phyloP scores from a whole-genome alignment of 1,284 basidiomycete genomes.

The Cutaneotrichosporon cyanovorans region DNA sequence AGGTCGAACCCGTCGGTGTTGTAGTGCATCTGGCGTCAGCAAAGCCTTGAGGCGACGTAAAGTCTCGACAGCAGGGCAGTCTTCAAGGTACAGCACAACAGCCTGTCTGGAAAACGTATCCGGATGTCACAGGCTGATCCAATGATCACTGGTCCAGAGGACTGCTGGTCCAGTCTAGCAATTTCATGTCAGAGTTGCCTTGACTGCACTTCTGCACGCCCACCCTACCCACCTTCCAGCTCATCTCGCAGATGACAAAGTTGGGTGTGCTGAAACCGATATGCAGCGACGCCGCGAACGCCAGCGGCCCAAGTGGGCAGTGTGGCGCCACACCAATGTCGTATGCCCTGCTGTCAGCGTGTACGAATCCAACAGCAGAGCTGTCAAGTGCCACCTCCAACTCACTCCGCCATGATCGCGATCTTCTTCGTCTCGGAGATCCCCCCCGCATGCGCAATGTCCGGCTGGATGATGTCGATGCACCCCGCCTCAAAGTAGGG shows the following conservation, averaged over 20 bases:
- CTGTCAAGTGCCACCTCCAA: neutral
- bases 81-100: no score
- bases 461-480: slow-evolving; percentile 66
- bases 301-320: slow-evolving; percentile 55
- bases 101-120: no score
- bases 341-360: slow-evolving; percentile 30
- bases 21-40: slow-evolving; percentile 57
- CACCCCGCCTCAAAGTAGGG: slow-evolving; percentile 60
- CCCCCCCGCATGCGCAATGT: slow-evolving; percentile 55
- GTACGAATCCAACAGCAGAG: neutral
- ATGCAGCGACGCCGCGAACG: slow-evolving; percentile 56
- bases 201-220: no score
- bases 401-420: slow-evolving; percentile 57
- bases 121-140: neutral
- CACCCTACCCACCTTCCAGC: slow-evolving; percentile 31
- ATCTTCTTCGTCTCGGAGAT: slow-evolving; percentile 66
- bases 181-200: no score
- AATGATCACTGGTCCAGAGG: no score
- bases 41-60: neutral
- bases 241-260: slow-evolving; percentile 48
- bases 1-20: slow-evolving; percentile 61
- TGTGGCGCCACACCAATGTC: slow-evolving; percentile 48
- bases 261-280: slow-evolving; percentile 45
- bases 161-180: no score
- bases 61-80: no score